Conservation (phyloP, 495 filamentous ascomycete genomes). For the Staphylotrichum longicolle region DNA sequence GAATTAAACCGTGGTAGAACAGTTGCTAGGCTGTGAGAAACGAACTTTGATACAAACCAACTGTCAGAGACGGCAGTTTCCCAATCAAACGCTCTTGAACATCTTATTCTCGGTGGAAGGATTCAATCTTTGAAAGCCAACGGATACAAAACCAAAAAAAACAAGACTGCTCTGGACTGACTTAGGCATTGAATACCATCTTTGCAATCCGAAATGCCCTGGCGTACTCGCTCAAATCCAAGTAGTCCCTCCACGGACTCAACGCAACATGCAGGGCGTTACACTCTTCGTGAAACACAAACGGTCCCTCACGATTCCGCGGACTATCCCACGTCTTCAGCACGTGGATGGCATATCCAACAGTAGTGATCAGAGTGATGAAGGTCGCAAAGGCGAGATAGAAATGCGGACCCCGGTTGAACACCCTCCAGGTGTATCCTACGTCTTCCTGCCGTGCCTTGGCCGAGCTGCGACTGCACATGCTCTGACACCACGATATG, state of each 20-base stretch:
- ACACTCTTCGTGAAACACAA: background rate
- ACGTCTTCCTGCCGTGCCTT: background rate
- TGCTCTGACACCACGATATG: background rate
- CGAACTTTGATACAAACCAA: no score
- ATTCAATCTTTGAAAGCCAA: no score
- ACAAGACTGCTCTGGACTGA: no score
- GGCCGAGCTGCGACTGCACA: background rate
- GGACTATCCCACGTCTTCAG: no score
- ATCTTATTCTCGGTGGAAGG: no score
- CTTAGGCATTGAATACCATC: background rate
- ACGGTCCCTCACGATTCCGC: background rate
- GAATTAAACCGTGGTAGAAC: no score
- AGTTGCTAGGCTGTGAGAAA: no score
- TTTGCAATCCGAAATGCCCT: slow-evolving; percentile 2
- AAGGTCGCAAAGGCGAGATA: background rate
- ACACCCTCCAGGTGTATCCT: background rate
- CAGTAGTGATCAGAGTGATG: background rate
- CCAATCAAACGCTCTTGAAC: no score
- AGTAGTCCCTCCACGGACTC: slow-evolving; percentile 6
- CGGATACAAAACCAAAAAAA: no score
- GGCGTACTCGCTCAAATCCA: background rate
- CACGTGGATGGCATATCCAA: no score
- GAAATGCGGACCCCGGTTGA: background rate
- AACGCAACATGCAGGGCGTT: background rate
- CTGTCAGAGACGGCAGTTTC: no score